Conservation (phyloP, 768 basidiomycete genomes). For the Panaeolus cyanescens region DNA sequence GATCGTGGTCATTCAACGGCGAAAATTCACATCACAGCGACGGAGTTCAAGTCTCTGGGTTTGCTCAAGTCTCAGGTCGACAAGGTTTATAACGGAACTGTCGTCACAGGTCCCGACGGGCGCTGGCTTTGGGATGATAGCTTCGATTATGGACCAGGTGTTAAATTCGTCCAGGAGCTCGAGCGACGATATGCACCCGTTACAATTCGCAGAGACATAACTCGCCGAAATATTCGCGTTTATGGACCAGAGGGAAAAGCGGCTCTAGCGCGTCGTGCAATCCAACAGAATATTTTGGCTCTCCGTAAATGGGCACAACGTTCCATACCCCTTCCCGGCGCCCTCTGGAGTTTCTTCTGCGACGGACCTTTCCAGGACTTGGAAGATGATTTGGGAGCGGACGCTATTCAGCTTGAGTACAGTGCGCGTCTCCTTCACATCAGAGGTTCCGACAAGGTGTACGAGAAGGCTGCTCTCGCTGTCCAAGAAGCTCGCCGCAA, state of each 20-base stretch:
- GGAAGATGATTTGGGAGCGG: conserved; percentile 51
- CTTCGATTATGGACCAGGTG: conserved; percentile 47
- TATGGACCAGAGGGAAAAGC: conserved; percentile 52
- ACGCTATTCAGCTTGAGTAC: conserved; percentile 56
- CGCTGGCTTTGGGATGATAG: conserved; percentile 61
- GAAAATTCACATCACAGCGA: conserved; percentile 49
- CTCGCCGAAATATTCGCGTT: conserved; percentile 49
- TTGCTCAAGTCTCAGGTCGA: conserved; percentile 63
- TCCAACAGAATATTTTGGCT: conserved; percentile 39
- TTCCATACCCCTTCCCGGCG: conserved; percentile 44
- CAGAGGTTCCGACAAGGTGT: conserved; percentile 54
- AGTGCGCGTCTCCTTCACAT: conserved; percentile 44
- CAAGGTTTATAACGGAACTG: conserved; percentile 55
- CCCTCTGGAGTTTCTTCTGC: conserved; percentile 48
- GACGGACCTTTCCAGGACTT: conserved; percentile 47
- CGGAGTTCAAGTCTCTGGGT: conserved; percentile 50
- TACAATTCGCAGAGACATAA: conserved; percentile 40
- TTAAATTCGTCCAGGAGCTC: conserved; percentile 44
- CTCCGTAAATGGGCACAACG: conserved; percentile 45
- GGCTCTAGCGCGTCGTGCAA: conserved; percentile 29
- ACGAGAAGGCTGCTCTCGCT: conserved; percentile 43
- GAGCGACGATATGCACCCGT: conserved; percentile 39
- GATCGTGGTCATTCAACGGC: conserved; percentile 23
- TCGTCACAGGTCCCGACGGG: conserved; percentile 50
- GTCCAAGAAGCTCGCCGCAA: conserved; percentile 24